phyloP scores from a whole-genome alignment of 225 moss, liverwort and hornwort species.

The Marchantia polymorpha region DNA sequence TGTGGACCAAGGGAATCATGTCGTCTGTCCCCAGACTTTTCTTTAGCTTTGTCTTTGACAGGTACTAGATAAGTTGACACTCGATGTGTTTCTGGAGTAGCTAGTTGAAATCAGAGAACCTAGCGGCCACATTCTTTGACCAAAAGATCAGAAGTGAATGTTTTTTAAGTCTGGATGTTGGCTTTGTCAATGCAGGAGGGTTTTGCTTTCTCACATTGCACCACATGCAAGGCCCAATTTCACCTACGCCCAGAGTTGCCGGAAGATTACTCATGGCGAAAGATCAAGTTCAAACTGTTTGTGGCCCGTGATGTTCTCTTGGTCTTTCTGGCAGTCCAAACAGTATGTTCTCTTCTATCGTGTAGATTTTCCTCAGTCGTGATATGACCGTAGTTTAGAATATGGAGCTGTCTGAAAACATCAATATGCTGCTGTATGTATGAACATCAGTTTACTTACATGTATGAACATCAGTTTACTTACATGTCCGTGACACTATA shows the following conservation, averaged over 20 bases:
- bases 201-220: conserved; percentile 46
- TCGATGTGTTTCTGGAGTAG: neutral
- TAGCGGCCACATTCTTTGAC: neutral
- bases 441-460: neutral
- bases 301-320: conserved; percentile 42
- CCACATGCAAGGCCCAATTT: conserved; percentile 46
- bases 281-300: conserved; percentile 46
- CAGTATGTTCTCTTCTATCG: conserved; percentile 17
- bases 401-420: neutral
- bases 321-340: conserved; percentile 43
- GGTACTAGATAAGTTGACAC: neutral
- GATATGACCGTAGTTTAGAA: neutral
- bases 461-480: neutral
- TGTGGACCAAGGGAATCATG: neutral
- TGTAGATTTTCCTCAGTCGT: neutral
- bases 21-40: neutral
- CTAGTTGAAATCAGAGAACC: neutral
- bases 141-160: neutral
- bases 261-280: conserved; percentile 44
- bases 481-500: neutral
- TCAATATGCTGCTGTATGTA: neutral
- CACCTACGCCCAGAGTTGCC: conserved; percentile 43
- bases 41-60: neutral
- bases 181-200: conserved; percentile 32
- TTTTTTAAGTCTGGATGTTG: neutral